These are phyloP conservation scores for Herpetomonas samuelpessoai DNA, from an alignment of 208 protist species.

Conservation along the genomic window DNA sequence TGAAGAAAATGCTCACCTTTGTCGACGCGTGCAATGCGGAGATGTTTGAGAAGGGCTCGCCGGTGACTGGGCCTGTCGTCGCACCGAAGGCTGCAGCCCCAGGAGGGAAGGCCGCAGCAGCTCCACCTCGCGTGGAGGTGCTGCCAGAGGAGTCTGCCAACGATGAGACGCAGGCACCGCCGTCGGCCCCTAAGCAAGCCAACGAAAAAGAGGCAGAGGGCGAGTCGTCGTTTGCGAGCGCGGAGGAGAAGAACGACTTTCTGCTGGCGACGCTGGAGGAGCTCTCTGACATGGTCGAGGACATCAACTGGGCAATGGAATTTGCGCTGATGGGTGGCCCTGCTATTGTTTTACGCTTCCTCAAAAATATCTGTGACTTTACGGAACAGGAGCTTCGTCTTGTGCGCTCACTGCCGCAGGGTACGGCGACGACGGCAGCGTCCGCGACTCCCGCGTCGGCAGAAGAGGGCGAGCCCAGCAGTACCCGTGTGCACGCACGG, in stretches of 20 bases:
- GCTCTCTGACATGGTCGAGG: slow-evolving; percentile 84
- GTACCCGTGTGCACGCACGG: no score
- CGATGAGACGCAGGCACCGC: neutral
- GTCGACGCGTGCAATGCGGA: neutral
- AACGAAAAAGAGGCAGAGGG: neutral
- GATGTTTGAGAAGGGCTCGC: neutral
- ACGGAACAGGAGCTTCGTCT: neutral
- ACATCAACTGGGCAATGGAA: slow-evolving; percentile 87
- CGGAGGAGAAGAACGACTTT: slow-evolving; percentile 3
- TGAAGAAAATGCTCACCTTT: slow-evolving; percentile 34
- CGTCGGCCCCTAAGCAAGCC: neutral
- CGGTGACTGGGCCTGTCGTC: neutral
- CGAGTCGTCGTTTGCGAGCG: neutral
- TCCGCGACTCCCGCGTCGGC: neutral
- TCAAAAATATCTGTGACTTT: slow-evolving; percentile 7
- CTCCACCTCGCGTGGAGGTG: no score
- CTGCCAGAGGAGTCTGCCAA: no score
- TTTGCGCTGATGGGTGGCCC: slow-evolving; percentile 77
- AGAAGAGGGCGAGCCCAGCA: no score
- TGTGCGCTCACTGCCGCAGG: neutral
- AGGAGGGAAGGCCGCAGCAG: no score
- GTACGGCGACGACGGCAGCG: neutral
- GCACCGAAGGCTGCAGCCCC: slow-evolving; percentile 5
- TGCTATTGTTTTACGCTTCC: slow-evolving; percentile 28
- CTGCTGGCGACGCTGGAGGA: slow-evolving; percentile 50